phyloP scores from a whole-genome alignment of 139 green algal species.

The Auxenochlorella pyrenoidosa region DNA sequence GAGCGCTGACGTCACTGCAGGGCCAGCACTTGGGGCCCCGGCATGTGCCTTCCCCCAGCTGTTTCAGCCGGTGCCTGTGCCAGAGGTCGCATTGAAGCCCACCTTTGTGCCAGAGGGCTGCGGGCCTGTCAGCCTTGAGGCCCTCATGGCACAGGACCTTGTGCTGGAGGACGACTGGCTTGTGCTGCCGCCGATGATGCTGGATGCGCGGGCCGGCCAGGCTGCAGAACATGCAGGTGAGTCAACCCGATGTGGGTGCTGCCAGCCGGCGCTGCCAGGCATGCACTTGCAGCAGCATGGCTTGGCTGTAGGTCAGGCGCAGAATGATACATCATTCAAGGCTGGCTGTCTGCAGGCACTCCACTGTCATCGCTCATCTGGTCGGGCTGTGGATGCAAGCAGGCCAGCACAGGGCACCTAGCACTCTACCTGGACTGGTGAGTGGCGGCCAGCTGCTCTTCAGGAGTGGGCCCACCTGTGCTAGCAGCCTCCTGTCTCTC shows the following conservation, averaged over 20 bases:
- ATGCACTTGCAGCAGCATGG: background rate
- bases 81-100: background rate
- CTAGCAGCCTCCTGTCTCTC: background rate
- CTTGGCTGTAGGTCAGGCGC: too few relatives aligned
- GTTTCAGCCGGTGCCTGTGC: constrained; percentile 6
- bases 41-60: background rate
- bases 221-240: background rate
- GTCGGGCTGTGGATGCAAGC: constrained; percentile 18
- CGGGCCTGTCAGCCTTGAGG: constrained; percentile 13
- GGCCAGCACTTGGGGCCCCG: background rate
- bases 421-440: constrained; percentile 50
- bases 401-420: background rate
- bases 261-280: background rate
- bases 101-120: constrained; percentile 4
- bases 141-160: constrained; percentile 25
- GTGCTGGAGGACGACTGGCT: background rate
- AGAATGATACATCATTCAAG: background rate
- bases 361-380: background rate
- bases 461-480: background rate
- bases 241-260: background rate
- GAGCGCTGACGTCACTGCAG: background rate
- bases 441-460: background rate
- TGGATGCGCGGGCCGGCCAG: background rate
- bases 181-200: constrained; percentile 30
- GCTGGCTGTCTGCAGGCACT: background rate